phyloP scores from a whole-genome alignment of 129 eudicot genomes.

The Apium graveolens region DNA sequence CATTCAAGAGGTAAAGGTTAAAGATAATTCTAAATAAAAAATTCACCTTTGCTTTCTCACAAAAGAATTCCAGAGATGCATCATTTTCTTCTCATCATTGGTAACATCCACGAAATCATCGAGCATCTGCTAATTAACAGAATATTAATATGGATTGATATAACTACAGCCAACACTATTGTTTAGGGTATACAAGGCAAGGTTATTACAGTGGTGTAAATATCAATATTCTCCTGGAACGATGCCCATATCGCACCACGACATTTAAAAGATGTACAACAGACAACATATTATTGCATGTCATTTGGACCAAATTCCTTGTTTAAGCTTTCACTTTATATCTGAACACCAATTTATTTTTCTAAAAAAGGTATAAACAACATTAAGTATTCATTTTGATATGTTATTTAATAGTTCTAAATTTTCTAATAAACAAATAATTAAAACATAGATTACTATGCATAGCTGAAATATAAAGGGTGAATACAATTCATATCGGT shows the following conservation, averaged over 20 bases:
- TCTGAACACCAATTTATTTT: not conserved
- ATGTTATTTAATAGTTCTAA: not conserved
- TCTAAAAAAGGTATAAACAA: not conserved
- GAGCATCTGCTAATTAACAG: conserved; percentile 64
- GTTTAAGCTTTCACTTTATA: not conserved
- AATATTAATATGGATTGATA: not conserved
- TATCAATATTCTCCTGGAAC: not conserved
- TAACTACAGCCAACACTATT: not conserved
- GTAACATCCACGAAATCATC: conserved; percentile 94
- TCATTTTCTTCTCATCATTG: conserved; percentile 73
- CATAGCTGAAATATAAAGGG: not conserved
- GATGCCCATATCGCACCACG: not conserved
- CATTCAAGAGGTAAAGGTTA: not conserved
- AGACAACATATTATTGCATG: not conserved
- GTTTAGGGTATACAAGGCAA: not conserved
- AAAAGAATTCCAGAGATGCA: conserved; percentile 99
- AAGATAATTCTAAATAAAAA: not conserved
- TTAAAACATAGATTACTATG: not conserved
- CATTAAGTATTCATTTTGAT: not conserved
- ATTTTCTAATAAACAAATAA: not conserved
- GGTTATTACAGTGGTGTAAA: not conserved
- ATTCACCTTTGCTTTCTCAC: conserved; percentile 80
- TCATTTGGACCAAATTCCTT: not conserved
- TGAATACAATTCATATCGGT: not conserved
- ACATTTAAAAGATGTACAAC: not conserved